phyloP scores from a whole-genome alignment of 1,284 basidiomycete species.

The Trametes hirsuta region DNA sequence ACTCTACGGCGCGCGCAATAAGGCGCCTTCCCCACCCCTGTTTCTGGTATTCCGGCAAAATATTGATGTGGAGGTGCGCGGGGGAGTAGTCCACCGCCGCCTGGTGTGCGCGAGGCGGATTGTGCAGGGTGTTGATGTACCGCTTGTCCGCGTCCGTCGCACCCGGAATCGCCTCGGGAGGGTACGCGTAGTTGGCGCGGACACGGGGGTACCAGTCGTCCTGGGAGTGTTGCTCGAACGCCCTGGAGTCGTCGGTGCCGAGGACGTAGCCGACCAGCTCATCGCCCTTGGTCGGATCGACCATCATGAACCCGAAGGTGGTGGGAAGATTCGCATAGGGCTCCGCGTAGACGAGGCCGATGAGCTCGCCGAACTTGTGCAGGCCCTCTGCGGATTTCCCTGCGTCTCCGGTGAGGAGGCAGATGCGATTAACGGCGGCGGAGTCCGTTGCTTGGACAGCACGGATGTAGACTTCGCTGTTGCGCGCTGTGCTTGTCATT shows the following conservation, averaged over 20 bases:
- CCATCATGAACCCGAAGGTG: constrained; percentile 75
- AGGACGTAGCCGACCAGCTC: constrained; percentile 65
- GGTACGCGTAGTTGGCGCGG: constrained; percentile 52
- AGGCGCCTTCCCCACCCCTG: constrained; percentile 66
- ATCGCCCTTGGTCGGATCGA: constrained; percentile 44
- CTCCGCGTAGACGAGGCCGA: constrained; percentile 69
- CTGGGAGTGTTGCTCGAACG: constrained; percentile 53
- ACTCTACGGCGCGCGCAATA: constrained; percentile 52
- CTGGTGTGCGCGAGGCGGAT: constrained; percentile 49
- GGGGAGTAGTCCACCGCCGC: constrained; percentile 57
- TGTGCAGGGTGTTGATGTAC: constrained; percentile 53
- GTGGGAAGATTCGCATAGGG: constrained; percentile 71
- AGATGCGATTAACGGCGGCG: constrained; percentile 64
- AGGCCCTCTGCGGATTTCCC: constrained; percentile 64
- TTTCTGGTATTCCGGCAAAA: constrained; percentile 60
- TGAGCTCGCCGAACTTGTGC: constrained; percentile 64
- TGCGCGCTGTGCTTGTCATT: background rate
- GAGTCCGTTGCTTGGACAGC: constrained; percentile 57
- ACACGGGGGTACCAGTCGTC: constrained; percentile 63
- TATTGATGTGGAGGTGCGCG: constrained; percentile 71
- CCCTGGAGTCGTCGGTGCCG: constrained; percentile 60
- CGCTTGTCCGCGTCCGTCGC: constrained; percentile 48
- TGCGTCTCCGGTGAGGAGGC: constrained; percentile 72
- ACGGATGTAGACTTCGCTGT: constrained; percentile 46
- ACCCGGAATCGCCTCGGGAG: constrained; percentile 25